Conservation (phyloP, 352 stramenopile genomes). For the Phytophthora lateralis region DNA sequence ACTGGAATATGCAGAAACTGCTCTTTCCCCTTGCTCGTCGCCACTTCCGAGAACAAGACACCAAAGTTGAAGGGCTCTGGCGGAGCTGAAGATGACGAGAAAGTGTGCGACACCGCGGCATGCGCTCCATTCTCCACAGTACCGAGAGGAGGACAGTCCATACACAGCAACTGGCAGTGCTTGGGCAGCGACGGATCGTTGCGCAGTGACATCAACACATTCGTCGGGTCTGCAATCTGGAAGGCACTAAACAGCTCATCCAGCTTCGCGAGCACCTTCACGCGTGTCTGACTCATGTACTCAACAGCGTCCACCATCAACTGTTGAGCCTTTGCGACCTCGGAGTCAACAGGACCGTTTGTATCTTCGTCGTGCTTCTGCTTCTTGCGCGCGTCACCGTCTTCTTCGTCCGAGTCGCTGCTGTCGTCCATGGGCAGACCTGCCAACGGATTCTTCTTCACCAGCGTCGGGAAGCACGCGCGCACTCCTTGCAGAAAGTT, state of each 20-base stretch:
- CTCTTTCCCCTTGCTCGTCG: conserved; percentile 18
- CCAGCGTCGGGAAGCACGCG: conserved; percentile 70
- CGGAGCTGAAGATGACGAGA: conserved; percentile 14
- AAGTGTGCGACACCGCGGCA: conserved; percentile 15
- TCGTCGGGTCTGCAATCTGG: conserved; percentile 33
- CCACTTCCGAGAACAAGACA: conserved; percentile 59
- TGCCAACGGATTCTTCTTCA: conserved; percentile 55
- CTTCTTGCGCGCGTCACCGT: conserved; percentile 40
- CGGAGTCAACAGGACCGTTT: conserved; percentile 3
- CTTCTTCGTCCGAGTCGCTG: conserved; percentile 40
- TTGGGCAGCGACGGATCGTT: conserved; percentile 32
- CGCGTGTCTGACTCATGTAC: conserved; percentile 43
- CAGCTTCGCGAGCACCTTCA: conserved; percentile 51
- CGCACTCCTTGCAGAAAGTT: conserved; percentile 57
- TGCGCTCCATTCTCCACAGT: conserved; percentile 1
- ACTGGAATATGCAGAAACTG: conserved; percentile 64
- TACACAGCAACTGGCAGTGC: conserved; percentile 55
- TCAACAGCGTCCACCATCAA: conserved; percentile 19
- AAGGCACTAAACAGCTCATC: conserved; percentile 51
- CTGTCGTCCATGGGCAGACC: conserved; percentile 29
- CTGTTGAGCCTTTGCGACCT: conserved; percentile 14
- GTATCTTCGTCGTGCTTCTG: conserved; percentile 26
- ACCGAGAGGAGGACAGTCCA: conserved; percentile 51
- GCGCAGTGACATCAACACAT: conserved; percentile 36
- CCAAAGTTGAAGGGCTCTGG: conserved; percentile 56